Evolutionary conservation across 177 flowering plant genomes (phyloP), one percentile per base, ranked within the genome.

Genomic region (Vitis hybrid): DNA sequence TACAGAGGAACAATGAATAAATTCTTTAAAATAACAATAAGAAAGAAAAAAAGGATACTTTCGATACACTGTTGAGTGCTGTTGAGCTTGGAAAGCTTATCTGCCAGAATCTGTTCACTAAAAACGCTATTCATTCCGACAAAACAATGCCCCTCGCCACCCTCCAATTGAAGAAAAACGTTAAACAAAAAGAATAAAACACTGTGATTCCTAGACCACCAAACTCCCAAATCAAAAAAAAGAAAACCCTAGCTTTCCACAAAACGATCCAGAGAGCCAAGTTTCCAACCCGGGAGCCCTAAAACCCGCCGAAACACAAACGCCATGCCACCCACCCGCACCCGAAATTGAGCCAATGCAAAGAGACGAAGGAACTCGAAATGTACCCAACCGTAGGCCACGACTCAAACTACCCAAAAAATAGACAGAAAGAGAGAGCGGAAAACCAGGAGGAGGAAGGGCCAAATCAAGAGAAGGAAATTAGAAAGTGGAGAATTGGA

Each of bases 1-100:
- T 18, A 14, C 13, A 62, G 48, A 31, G 13, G 55, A 16, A 45
- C 49, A 9, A 64, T 55, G 3, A 22, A 66, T 14, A n/a, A 64
- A 65, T 4, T 26, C 29, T 26, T 10, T 10, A 5, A 50, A 22
- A n/a, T 1, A 19, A 26, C 8, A 14, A 22, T 19, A 20, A 49
- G 4, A 67, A 3, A 14, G 18, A 48, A 8, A 70, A 20, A 59
- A 79, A 86, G 90, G 89, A 87, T 92, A 94, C 98, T 95, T 80
- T 95, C 99, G 67, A 95, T 93, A 69, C 97, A 93, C 74, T 93
- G 97, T 72, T 95, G 98, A 62, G 94, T 89, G 87, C 84, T 86
- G 74, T 91, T 91, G 82, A 93, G 93, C 93, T 95, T 91, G 19
- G 99, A 87, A 58, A 95, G 96, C 91, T 93, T 93, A 65, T 95